Evolutionary conservation across 2,329 filamentous ascomycete genomes (phyloP).

Genomic region (Drechslerella stenobrocha): DNA sequence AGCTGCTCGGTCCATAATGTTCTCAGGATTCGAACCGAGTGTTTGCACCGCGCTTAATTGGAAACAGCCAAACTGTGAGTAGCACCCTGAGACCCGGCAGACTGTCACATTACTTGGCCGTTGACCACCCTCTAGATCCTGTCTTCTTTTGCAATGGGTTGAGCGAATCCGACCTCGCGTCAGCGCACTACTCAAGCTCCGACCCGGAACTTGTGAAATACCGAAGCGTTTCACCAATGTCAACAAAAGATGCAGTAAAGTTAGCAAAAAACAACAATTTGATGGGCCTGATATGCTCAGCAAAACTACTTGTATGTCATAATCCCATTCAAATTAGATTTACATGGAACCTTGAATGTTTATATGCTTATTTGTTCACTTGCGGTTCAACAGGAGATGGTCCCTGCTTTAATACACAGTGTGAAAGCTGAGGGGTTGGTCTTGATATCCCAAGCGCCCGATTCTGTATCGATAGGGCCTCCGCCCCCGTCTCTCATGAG

Average conservation of each 20-base stretch:
- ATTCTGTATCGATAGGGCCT: slow-evolving; percentile 62
- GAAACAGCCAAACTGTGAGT: slow-evolving; percentile 93
- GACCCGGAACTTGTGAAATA: slow-evolving; percentile 68
- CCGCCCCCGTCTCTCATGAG: slow-evolving; percentile 56
- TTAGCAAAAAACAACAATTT: slow-evolving; percentile 96
- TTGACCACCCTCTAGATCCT: no score
- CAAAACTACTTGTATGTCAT: slow-evolving; percentile 73
- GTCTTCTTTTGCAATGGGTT: slow-evolving; percentile 94
- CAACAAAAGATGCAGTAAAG: slow-evolving; percentile 90
- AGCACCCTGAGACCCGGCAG: not conserved
- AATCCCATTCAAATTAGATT: slow-evolving; percentile 6
- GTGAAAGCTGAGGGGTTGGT: slow-evolving; percentile 94
- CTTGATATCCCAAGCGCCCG: slow-evolving; percentile 74
- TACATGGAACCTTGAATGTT: not conserved
- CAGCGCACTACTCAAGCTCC: slow-evolving; percentile 58
- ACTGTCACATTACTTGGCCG: slow-evolving; percentile 5
- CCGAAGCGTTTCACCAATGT: slow-evolving; percentile 61
- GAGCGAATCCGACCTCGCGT: slow-evolving; percentile 60
- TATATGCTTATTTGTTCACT: slow-evolving; percentile 16
- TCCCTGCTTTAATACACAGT: slow-evolving; percentile 85
- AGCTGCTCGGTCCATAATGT: slow-evolving; percentile 81
- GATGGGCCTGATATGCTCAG: slow-evolving; percentile 93
- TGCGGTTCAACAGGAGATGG: slow-evolving; percentile 71
- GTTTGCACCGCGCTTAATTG: slow-evolving; percentile 95
- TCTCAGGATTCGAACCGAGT: slow-evolving; percentile 87